Evolutionary conservation across 768 basidiomycete species (phyloP).

Genomic region (Coprinopsis sp.): DNA sequence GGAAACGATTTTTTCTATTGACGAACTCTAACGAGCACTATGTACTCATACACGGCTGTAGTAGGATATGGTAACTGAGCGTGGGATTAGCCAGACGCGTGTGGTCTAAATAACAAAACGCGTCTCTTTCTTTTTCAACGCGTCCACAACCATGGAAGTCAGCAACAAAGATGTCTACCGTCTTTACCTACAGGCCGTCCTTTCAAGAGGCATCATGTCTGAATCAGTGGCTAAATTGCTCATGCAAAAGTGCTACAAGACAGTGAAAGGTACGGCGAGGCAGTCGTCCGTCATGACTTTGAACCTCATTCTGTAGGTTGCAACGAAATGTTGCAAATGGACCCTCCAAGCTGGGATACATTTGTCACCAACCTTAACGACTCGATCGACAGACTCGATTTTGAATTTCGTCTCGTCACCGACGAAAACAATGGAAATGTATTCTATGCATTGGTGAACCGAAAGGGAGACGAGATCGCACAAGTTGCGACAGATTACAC

Average conservation of each 20-base stretch:
- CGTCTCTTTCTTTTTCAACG: background rate
- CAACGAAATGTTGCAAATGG: constrained; percentile 36
- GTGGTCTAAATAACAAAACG: background rate
- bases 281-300: constrained; percentile 2
- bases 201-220: constrained; percentile 69
- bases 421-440: constrained; percentile 64
- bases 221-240: constrained; percentile 57
- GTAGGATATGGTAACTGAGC: background rate
- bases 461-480: constrained; percentile 74
- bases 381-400: constrained; percentile 61
- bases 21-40: too few species aligned
- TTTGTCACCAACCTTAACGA: constrained; percentile 60
- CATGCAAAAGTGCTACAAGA: constrained; percentile 63
- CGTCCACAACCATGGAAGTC: constrained; percentile 32
- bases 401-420: constrained; percentile 60
- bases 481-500: constrained; percentile 84
- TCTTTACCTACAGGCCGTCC: constrained; percentile 73
- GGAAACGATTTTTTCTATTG: constrained; percentile 4
- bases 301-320: constrained; percentile 37
- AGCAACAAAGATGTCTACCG: constrained; percentile 62
- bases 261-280: constrained; percentile 53
- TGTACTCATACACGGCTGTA: too few species aligned
- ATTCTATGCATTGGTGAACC: constrained; percentile 69
- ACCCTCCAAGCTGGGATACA: constrained; percentile 41
- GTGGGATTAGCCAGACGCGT: background rate